Conservation (phyloP, 139 green algal genomes). For the Coccomyxa sp. region DNA sequence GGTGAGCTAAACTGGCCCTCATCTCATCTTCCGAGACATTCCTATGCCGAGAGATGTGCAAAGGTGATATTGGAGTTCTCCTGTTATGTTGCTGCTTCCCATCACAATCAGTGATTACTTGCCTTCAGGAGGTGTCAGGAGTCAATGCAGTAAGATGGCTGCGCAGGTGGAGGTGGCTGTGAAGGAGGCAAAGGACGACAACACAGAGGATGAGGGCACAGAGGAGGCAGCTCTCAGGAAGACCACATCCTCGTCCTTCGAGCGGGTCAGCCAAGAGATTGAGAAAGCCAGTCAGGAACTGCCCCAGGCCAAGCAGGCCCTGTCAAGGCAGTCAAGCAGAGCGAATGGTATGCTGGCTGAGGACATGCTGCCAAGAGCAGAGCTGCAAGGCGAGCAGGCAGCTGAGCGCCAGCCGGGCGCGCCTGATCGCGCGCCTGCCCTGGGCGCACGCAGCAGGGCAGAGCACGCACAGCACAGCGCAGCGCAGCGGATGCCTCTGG, state of each 20-base stretch:
- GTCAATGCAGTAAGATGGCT: background rate
- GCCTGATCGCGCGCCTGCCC: background rate
- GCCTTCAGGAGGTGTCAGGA: background rate
- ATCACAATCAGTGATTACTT: no score
- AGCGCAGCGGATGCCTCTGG: background rate
- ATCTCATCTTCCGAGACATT: no score
- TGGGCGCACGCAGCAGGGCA: background rate
- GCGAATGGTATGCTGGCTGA: background rate
- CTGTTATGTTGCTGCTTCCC: no score
- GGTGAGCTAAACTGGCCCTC: no score
- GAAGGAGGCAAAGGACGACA: background rate
- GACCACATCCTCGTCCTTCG: background rate
- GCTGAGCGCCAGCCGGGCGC: background rate
- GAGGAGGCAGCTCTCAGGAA: background rate
- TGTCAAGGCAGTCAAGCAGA: background rate
- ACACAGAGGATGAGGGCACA: background rate
- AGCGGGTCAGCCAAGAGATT: slow-evolving; percentile 9
- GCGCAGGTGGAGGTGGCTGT: slow-evolving; percentile 16
- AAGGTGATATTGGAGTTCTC: no score
- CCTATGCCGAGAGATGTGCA: no score
- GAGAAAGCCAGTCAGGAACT: slow-evolving; percentile 6
- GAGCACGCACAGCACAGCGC: background rate
- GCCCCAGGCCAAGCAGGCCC: background rate
- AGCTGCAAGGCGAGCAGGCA: background rate
- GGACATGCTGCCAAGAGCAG: no score